Conservation (phyloP, 768 basidiomycete species). For the Lactifluus volemus region DNA sequence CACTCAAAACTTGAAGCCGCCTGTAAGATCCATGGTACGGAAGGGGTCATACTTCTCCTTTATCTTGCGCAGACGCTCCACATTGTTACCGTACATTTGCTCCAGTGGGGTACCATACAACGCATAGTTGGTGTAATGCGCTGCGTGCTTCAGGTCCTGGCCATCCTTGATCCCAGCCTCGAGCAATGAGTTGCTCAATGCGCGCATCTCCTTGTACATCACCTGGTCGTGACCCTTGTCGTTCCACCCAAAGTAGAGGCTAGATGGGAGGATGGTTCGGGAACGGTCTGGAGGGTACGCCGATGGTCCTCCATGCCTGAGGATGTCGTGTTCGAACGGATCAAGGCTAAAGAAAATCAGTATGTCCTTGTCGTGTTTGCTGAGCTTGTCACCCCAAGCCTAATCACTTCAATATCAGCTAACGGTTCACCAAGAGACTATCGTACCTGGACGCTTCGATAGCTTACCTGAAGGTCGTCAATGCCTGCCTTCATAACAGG, state of each 20-base stretch:
- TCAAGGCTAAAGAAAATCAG: constrained; percentile 35
- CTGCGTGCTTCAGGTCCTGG: not conserved
- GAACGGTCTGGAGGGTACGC: constrained; percentile 19
- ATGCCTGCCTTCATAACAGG: not conserved
- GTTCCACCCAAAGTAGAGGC: constrained; percentile 35
- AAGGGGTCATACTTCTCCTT: not conserved
- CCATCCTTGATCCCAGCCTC: not conserved
- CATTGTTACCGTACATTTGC: not conserved
- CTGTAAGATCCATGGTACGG: not conserved
- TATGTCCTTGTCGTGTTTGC: constrained; percentile 28
- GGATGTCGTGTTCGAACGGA: constrained; percentile 2
- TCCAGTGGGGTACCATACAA: not conserved
- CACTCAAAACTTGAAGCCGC: not conserved
- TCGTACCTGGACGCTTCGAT: not conserved
- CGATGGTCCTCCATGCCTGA: constrained; percentile 13
- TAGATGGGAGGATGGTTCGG: not conserved
- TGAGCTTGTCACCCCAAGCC: constrained; percentile 38
- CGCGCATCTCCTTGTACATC: not conserved
- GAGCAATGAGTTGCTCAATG: not conserved
- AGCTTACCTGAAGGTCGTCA: not conserved
- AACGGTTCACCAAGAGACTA: too few relatives aligned
- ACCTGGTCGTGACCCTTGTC: constrained; percentile 28
- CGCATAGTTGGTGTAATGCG: not conserved
- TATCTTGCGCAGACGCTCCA: not conserved
- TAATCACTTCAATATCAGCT: constrained; percentile 16